Evolutionary conservation across 1,139 yeast species (phyloP).

Genomic region (Pichia sp.): DNA sequence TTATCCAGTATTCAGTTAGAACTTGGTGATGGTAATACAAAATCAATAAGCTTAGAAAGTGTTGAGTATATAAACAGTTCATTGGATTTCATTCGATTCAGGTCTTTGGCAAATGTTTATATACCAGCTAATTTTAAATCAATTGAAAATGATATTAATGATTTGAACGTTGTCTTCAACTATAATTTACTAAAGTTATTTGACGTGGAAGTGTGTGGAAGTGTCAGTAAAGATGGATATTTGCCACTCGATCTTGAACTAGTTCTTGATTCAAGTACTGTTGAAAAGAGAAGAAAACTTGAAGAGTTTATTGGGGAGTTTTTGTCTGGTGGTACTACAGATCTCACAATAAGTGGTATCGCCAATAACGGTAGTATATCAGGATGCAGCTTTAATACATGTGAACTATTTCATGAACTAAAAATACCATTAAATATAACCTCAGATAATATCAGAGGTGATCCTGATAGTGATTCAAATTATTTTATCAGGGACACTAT

Average conservation of each 20-base stretch:
- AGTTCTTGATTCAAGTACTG: background rate
- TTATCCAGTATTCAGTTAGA: background rate
- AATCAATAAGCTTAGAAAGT: constrained; percentile 1
- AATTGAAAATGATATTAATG: constrained; percentile 1
- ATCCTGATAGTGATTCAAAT: background rate
- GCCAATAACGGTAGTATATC: constrained; percentile 17
- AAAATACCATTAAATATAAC: constrained; percentile 4
- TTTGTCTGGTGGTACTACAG: constrained; percentile 25
- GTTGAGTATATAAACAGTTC: background rate
- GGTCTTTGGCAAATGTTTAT: background rate
- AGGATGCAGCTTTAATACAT: background rate
- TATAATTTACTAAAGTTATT: background rate
- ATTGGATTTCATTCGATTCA: background rate
- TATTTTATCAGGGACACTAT: constrained; percentile 40
- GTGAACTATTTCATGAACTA: background rate
- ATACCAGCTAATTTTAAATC: constrained; percentile 1
- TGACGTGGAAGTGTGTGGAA: background rate
- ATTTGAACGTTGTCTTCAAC: constrained; percentile 1
- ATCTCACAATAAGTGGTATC: constrained; percentile 15
- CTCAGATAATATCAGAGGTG: constrained; percentile 3
- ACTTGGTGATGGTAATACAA: background rate
- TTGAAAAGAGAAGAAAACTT: constrained; percentile 17
- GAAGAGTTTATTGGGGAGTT: constrained; percentile 30
- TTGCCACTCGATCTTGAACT: constrained; percentile 1
- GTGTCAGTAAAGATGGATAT: background rate